Evolutionary conservation across 2,329 filamentous ascomycete species (phyloP), one percentile per base, ranked within the genome.

Genomic region (Stemphylium lycopersici): DNA sequence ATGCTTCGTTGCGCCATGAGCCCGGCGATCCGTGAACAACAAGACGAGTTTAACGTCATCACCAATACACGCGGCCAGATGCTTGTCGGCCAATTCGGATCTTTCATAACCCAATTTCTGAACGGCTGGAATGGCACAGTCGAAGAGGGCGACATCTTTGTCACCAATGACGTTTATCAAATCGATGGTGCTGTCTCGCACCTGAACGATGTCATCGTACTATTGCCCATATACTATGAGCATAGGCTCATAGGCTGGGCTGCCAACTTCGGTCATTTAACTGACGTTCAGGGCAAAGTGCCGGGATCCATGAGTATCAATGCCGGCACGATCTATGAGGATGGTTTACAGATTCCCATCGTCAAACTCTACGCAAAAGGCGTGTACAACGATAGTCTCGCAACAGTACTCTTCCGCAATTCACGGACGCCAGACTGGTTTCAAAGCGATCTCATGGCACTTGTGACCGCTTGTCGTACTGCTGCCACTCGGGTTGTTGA

Each of bases 1-100:
- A 45, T 45, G 75, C 72, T 81, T n/a, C 75, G 80, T 7, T 80
- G 78, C 48, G 77, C 79, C 37, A 81, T 82, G 79, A 80, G 78
- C 2, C 80, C 80, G 0, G 79, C 78, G 0, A 81, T 82, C 37
- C 73, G 80, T 15, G 80, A 82, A 45, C 79, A 82, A 43, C 80
- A 82, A 55, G 80, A 82, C 24, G 80, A 82, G 54, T 82, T 81
- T 67, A 82, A 82, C 29, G 79, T 82, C n/a, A 80, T 82, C 45
- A 81, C 80, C 4, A 79, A 80, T 37, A 69, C 71, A 0, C 65
- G 73, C 1, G 80, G 80, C 3, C 75, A 81, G 56, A 83, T 83
- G 79, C 72, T 83, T 0, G 80, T 80, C 6, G 80, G 80, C 0
- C 80, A 83, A 43, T 81, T 82, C 32, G 80, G 79, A 3, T 80